A percentile compares a stretch with the other conserved stretches of the same genome.
Conservation (phyloP, 2,329 filamentous ascomycete species). For the Monilinia laxa region DNA sequence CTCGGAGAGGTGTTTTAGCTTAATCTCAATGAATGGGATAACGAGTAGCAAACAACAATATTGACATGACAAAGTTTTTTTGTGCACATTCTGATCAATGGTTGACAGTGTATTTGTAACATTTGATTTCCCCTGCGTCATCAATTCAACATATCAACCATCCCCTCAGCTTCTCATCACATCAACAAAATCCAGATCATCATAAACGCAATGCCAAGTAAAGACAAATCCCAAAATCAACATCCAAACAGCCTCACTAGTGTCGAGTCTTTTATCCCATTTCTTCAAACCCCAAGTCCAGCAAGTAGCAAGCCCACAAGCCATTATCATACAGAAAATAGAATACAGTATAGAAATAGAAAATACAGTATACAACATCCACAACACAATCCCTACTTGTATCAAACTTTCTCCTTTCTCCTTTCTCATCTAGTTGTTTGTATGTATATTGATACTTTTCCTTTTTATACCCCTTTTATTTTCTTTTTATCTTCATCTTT, state of each 20-base stretch:
- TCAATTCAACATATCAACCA: background rate
- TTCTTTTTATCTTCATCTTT: too few relatives aligned
- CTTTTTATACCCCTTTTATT: too few relatives aligned
- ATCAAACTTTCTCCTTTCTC: too few relatives aligned
- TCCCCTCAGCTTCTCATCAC: background rate
- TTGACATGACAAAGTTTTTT: conserved; percentile 20
- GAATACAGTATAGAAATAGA: too few relatives aligned
- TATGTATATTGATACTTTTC: too few relatives aligned
- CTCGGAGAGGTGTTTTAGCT: conserved; percentile 41
- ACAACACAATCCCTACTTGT: too few relatives aligned
- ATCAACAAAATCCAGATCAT: background rate
- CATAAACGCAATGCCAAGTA: background rate
- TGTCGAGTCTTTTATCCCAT: too few relatives aligned
- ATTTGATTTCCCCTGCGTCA: background rate
- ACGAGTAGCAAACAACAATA: conserved; percentile 38
- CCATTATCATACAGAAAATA: too few relatives aligned
- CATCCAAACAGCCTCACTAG: background rate
- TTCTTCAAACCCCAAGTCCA: too few relatives aligned
- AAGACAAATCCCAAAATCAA: background rate
- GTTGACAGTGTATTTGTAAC: background rate
- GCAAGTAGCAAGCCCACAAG: too few relatives aligned
- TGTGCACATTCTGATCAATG: conserved; percentile 10
- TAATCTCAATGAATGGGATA: conserved; percentile 39
- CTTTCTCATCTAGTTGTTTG: too few relatives aligned
- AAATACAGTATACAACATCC: too few relatives aligned